A percentile compares a stretch with the other conserved stretches of the same genome.
Evolutionary conservation across 164 flowering plant genomes (phyloP).

Genomic region (Santalum album): DNA sequence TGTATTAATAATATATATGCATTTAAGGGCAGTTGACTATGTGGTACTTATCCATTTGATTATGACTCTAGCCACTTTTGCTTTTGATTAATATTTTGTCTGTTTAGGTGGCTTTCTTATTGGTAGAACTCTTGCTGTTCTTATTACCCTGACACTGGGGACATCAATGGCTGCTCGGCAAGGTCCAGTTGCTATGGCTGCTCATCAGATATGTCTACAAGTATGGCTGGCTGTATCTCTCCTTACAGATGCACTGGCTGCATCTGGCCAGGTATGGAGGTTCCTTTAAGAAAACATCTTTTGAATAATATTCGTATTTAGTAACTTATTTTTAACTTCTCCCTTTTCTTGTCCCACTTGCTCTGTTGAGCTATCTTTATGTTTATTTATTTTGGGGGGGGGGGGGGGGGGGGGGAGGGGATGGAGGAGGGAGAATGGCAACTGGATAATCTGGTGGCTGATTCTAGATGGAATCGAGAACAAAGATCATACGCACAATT

Average conservation of each 20-base stretch:
- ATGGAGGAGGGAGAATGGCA: too few relatives aligned
- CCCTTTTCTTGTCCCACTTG: too few relatives aligned
- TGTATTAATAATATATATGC: background rate
- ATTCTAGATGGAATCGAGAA: too few relatives aligned
- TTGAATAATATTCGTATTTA: background rate
- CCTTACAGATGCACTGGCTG: slow-evolving; percentile 80
- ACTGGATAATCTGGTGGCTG: too few relatives aligned
- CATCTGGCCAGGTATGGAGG: slow-evolving; percentile 74
- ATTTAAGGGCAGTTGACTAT: background rate
- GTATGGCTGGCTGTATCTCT: slow-evolving; percentile 97
- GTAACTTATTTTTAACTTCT: slow-evolving; percentile 1
- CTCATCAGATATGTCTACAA: slow-evolving; percentile 94
- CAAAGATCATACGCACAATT: too few relatives aligned
- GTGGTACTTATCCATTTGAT: background rate
- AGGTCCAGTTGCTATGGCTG: slow-evolving; percentile 93
- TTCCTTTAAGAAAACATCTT: background rate
- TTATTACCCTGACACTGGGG: slow-evolving; percentile 70
- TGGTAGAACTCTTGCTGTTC: slow-evolving; percentile 86
- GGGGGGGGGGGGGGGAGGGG: too few relatives aligned
- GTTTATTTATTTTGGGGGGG: too few relatives aligned
- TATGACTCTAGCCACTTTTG: background rate
- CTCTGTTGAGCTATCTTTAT: too few relatives aligned
- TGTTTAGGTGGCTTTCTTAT: slow-evolving; percentile 80
- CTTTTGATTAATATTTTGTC: background rate
- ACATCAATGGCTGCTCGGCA: slow-evolving; percentile 99